Evolutionary conservation across 179 eudicot species (phyloP).

Genomic region (Silene noctiflora): DNA sequence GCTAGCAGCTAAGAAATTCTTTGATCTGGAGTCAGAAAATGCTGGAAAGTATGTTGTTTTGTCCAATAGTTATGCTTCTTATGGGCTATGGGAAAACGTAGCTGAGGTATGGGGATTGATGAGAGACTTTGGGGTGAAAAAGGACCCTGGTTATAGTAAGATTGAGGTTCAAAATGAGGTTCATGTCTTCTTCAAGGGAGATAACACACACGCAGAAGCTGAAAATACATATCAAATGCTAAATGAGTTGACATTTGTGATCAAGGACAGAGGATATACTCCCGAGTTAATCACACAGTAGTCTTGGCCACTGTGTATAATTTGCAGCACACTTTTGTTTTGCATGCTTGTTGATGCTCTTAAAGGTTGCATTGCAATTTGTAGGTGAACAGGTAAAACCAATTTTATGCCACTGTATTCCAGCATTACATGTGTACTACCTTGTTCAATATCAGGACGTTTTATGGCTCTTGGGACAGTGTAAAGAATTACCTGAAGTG

Average conservation of each 20-base stretch:
- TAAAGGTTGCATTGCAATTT: conserved; percentile 8
- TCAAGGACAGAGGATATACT: conserved; percentile 43
- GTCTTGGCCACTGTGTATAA: conserved; percentile 8
- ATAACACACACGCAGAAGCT: conserved; percentile 55
- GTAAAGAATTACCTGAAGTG: not conserved
- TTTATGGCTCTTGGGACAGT: not conserved
- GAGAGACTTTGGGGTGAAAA: conserved; percentile 64
- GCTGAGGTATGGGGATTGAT: conserved; percentile 68
- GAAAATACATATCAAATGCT: conserved; percentile 45
- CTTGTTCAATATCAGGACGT: not conserved
- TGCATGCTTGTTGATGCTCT: conserved; percentile 2
- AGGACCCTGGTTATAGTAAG: conserved; percentile 84
- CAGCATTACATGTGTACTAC: not conserved
- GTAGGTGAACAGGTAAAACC: conserved; percentile 15
- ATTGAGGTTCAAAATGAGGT: conserved; percentile 63
- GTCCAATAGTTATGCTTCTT: conserved; percentile 65
- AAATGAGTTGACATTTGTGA: conserved; percentile 36
- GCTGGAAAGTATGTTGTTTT: conserved; percentile 77
- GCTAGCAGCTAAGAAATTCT: conserved; percentile 54
- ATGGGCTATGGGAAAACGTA: conserved; percentile 74
- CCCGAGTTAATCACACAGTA: conserved; percentile 29
- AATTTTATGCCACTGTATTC: not conserved
- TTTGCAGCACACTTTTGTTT: not conserved
- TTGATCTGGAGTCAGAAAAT: conserved; percentile 74
- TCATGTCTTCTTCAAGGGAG: conserved; percentile 65